These are phyloP conservation scores for Plantago ovata DNA, from an alignment of 257 asterid species.

Conservation along the genomic window DNA sequence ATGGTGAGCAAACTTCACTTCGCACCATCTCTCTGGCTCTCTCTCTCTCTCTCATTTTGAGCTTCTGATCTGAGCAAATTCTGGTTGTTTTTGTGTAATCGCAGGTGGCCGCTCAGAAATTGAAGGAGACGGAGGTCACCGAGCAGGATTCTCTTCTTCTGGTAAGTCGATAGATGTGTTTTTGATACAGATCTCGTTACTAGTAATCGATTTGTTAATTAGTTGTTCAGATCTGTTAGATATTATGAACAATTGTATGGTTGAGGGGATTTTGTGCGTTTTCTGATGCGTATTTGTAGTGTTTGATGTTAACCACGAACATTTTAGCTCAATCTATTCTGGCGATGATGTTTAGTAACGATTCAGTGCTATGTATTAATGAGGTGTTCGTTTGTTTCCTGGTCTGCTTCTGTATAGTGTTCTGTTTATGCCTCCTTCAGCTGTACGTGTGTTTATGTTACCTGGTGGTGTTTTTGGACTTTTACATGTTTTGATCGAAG, in stretches of 20 bases:
- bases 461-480: background rate
- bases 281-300: no score
- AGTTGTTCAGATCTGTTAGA: no score
- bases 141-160: constrained; percentile 96
- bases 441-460: background rate
- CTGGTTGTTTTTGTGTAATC: constrained; percentile 13
- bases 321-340: no score
- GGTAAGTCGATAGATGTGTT: constrained; percentile 29
- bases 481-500: no score
- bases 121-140: constrained; percentile 83
- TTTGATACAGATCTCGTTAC: background rate
- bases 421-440: background rate
- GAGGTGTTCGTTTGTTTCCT: background rate
- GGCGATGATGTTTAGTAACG: no score
- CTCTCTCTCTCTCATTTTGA: background rate
- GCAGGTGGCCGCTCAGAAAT: constrained; percentile 84
- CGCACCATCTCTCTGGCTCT: background rate
- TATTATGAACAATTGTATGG: no score
- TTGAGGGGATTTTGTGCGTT: no score
- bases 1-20: constrained; percentile 41
- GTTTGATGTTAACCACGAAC: no score
- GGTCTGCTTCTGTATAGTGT: background rate
- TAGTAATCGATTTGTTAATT: background rate
- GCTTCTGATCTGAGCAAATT: background rate
- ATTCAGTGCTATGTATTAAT: no score